These are phyloP conservation scores for Aurifilum marmelostoma DNA, from an alignment of 2,329 filamentous ascomycete species.

Conservation along the genomic window DNA sequence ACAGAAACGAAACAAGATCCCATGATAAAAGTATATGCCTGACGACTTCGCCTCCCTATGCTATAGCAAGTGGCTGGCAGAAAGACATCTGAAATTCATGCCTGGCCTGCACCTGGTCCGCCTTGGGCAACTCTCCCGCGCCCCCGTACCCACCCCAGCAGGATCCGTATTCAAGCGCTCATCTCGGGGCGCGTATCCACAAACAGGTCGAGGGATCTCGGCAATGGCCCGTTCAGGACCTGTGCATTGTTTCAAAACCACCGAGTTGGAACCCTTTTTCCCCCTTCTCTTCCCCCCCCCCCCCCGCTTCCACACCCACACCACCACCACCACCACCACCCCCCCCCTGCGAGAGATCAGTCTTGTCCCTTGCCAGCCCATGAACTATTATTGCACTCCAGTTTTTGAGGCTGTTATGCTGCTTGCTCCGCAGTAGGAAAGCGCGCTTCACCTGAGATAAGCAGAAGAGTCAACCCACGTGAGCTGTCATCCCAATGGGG, in stretches of 20 bases:
- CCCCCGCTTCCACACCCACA: no score
- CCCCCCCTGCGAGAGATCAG: not conserved
- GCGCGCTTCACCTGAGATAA: not conserved
- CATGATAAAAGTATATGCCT: no score
- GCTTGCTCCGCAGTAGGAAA: not conserved
- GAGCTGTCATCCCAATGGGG: not conserved
- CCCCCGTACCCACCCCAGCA: not conserved
- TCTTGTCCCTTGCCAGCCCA: no score
- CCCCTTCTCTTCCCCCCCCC: no score
- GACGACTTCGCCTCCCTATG: not conserved
- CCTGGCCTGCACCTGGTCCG: not conserved
- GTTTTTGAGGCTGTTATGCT: not conserved
- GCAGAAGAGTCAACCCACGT: not conserved
- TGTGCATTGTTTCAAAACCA: not conserved
- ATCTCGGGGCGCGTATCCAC: not conserved
- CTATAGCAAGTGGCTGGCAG: not conserved
- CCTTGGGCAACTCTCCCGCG: not conserved
- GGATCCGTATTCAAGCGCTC: not conserved
- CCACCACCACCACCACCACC: no score
- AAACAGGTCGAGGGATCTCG: not conserved
- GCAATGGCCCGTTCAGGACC: not conserved
- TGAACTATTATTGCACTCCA: not conserved
- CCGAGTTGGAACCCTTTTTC: not conserved
- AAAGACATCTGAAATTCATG: not conserved
- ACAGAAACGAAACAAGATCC: not conserved